Conservation (phyloP, 164 flowering plant species). For the Stephania cephalantha region DNA sequence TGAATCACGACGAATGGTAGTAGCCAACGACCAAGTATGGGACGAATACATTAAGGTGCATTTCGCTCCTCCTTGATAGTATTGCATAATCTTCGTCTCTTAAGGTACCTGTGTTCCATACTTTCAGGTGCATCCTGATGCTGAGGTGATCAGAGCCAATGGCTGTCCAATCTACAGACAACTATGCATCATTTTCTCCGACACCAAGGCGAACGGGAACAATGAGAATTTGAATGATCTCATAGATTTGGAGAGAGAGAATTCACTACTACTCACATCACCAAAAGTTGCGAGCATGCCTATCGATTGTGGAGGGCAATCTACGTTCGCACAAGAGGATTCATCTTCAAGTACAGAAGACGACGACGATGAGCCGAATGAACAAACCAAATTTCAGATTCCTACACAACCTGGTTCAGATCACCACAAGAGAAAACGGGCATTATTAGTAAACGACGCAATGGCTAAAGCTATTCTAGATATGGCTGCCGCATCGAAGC, state of each 20-base stretch:
- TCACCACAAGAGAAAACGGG: constrained; percentile 38
- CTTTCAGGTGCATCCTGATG: constrained; percentile 48
- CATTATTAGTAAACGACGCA: constrained; percentile 36
- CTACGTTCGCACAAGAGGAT: constrained; percentile 16
- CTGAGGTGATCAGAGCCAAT: constrained; percentile 32
- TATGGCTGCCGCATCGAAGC: constrained; percentile 56
- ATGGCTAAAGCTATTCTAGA: constrained; percentile 49
- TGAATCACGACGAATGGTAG: constrained; percentile 31
- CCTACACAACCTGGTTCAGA: constrained; percentile 7
- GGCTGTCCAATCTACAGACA: constrained; percentile 47
- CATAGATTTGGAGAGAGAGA: constrained; percentile 14
- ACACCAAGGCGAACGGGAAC: constrained; percentile 20
- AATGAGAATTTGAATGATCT: constrained; percentile 12
- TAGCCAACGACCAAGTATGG: constrained; percentile 41
- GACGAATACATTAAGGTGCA: constrained; percentile 39
- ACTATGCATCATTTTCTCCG: constrained; percentile 38
- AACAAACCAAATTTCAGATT: constrained; percentile 20
- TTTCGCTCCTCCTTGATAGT: neutral
- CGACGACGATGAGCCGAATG: constrained; percentile 20
- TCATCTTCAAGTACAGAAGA: constrained; percentile 34
- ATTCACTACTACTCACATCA: constrained; percentile 6
- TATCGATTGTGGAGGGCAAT: neutral
- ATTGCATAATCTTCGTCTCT: neutral
- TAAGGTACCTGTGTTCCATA: neutral
- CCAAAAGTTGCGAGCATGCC: constrained; percentile 19